Percentiles rank a stretch among this genome's conserved stretches.
Conservation (phyloP, 2,329 filamentous ascomycete species). For the Aspergillus carbonarius region DNA sequence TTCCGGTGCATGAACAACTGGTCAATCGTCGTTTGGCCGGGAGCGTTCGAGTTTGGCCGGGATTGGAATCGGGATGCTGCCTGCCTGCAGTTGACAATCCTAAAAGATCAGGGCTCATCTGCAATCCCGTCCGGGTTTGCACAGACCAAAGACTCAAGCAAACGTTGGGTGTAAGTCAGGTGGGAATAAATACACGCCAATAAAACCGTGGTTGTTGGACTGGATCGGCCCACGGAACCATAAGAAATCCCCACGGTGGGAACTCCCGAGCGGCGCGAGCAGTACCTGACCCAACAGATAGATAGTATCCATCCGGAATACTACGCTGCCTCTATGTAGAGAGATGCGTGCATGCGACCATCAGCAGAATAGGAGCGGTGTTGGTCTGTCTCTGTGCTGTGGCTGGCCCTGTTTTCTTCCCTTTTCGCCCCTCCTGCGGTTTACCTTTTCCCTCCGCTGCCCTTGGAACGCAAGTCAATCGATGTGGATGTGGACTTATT, state of each 20-base stretch:
- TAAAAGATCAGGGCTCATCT: conserved; percentile 6
- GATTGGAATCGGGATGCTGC: background rate
- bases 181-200: background rate
- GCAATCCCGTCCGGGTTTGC: conserved; percentile 24
- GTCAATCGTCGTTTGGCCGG: background rate
- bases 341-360: background rate
- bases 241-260: conserved; percentile 9
- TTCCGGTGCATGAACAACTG: background rate
- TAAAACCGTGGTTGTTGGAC: background rate
- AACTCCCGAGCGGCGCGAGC: conserved; percentile 5
- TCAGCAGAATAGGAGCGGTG: background rate
- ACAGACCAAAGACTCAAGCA: conserved; percentile 21
- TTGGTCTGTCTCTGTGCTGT: background rate
- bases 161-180: conserved; percentile 5
- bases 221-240: conserved; percentile 14
- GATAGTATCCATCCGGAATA: background rate
- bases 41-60: background rate
- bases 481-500: background rate
- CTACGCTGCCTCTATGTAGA: background rate
- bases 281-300: conserved; percentile 1
- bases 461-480: background rate
- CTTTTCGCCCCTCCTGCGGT: background rate
- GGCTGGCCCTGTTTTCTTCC: background rate
- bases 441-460: background rate
- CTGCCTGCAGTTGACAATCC: background rate